phyloP scores from a whole-genome alignment of 306 rosid species.

The Cicer cuneatum region DNA sequence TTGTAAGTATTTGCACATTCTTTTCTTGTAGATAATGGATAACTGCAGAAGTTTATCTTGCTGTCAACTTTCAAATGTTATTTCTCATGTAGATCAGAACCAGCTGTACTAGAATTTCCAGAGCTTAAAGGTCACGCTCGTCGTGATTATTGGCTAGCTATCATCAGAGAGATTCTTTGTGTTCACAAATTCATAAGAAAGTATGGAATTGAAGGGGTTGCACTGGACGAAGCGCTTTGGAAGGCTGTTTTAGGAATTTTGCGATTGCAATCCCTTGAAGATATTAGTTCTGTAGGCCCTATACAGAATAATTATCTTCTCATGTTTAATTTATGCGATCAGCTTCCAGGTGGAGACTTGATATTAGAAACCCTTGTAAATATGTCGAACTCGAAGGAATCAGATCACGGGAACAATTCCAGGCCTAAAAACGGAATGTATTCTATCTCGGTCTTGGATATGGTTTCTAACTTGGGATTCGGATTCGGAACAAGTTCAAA shows the following conservation, averaged over 20 bases:
- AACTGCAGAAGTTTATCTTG: conserved; percentile 29
- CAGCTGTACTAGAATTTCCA: conserved; percentile 88
- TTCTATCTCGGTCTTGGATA: conserved; percentile 77
- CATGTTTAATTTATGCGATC: conserved; percentile 90
- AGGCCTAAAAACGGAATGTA: conserved; percentile 66
- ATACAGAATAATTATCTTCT: conserved; percentile 68
- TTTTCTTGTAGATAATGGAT: conserved; percentile 19
- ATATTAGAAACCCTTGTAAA: conserved; percentile 90
- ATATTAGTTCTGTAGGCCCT: conserved; percentile 57
- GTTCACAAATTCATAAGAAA: conserved; percentile 80
- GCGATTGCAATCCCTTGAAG: conserved; percentile 86
- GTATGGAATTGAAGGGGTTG: conserved; percentile 67
- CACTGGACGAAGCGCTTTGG: conserved; percentile 82
- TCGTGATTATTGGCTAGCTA: conserved; percentile 96
- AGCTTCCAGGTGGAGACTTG: conserved; percentile 96
- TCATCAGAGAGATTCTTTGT: conserved; percentile 76
- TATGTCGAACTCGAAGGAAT: conserved; percentile 61
- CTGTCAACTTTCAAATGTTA: conserved; percentile 39
- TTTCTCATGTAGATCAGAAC: conserved; percentile 79
- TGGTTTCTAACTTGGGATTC: conserved; percentile 82
- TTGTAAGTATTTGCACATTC: conserved; percentile 65
- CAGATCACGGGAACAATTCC: conserved; percentile 48
- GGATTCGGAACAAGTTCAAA: conserved; percentile 73
- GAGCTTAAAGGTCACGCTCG: conserved; percentile 97
- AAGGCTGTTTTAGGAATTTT: conserved; percentile 93